A percentile compares a stretch with the other conserved stretches of the same genome.
These are phyloP conservation scores for Pseudocercospora pini-densiflorae DNA, from an alignment of 2,329 filamentous ascomycete genomes.

Conservation along the genomic window DNA sequence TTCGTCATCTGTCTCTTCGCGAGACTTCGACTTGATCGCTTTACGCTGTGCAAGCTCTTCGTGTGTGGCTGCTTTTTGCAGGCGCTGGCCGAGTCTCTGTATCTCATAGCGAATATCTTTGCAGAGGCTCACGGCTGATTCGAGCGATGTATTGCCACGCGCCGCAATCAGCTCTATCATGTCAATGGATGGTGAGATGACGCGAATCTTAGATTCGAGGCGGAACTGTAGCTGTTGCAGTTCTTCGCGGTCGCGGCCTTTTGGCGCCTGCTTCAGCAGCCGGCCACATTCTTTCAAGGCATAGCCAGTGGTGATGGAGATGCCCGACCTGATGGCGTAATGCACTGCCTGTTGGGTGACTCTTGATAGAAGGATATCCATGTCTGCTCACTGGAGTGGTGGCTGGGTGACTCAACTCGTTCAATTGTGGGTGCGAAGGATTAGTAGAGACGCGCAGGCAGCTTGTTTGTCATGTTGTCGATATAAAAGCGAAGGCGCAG, in stretches of 20 bases:
- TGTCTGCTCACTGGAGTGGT: constrained; percentile 45
- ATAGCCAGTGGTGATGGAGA: constrained; percentile 82
- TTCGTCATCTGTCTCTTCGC: constrained; percentile 64
- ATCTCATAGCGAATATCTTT: constrained; percentile 85
- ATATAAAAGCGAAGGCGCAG: neutral
- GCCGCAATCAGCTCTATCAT: constrained; percentile 87
- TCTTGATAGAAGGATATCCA: constrained; percentile 72
- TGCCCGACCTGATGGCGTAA: constrained; percentile 86
- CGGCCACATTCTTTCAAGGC: constrained; percentile 82
- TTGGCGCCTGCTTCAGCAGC: constrained; percentile 74
- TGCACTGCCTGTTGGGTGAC: constrained; percentile 83
- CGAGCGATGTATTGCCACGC: constrained; percentile 77
- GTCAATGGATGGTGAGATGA: constrained; percentile 88
- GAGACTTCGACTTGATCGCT: constrained; percentile 53
- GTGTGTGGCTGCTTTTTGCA: constrained; percentile 70
- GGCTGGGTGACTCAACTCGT: constrained; percentile 17
- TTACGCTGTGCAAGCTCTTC: constrained; percentile 59
- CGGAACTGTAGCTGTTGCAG: constrained; percentile 72
- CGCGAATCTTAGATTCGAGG: constrained; percentile 87
- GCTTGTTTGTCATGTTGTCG: neutral
- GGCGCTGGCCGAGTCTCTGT: constrained; percentile 73
- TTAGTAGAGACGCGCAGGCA: neutral
- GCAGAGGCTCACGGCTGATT: constrained; percentile 82
- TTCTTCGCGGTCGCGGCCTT: constrained; percentile 71
- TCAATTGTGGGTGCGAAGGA: neutral